phyloP scores from a whole-genome alignment of 768 basidiomycete species.

The Collybia sordida region DNA sequence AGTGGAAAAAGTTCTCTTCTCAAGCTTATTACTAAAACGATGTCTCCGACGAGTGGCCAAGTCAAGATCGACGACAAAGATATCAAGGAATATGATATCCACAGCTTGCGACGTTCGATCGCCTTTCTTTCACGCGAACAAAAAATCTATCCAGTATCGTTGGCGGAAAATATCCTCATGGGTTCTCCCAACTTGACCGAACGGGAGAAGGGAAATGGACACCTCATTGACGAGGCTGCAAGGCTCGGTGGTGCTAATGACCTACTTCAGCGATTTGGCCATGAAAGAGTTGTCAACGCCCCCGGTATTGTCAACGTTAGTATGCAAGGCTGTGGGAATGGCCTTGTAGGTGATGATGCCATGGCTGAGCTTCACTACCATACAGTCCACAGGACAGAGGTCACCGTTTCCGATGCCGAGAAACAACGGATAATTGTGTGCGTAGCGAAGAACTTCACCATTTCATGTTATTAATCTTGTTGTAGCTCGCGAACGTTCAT shows the following conservation, averaged over 20 bases:
- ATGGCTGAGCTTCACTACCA: conserved; percentile 28
- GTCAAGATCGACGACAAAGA: conserved; percentile 40
- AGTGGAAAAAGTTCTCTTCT: conserved; percentile 45
- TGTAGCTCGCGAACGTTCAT: conserved; percentile 47
- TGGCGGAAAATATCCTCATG: conserved; percentile 37
- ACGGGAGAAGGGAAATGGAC: conserved; percentile 12
- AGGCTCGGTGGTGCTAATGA: conserved; percentile 38
- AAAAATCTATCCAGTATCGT: conserved; percentile 30
- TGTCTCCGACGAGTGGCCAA: conserved; percentile 30
- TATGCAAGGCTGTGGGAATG: conserved; percentile 23
- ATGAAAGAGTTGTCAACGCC: conserved; percentile 38
- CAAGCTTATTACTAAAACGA: conserved; percentile 37
- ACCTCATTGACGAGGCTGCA: conserved; percentile 29
- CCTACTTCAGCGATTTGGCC: conserved; percentile 40
- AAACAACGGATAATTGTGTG: conserved; percentile 50
- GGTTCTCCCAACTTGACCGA: conserved; percentile 17
- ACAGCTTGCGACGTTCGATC: conserved; percentile 33
- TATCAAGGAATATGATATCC: conserved; percentile 27
- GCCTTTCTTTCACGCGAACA: conserved; percentile 43
- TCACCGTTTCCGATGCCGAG: conserved; percentile 43
- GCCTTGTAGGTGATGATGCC: conserved; percentile 24
- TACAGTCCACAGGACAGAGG: conserved; percentile 23
- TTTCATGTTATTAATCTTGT: conserved; percentile 1
- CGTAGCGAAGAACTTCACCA: conserved; percentile 16
- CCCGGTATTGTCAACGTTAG: conserved; percentile 25